These are phyloP conservation scores for Melampsora larici-populina DNA, from an alignment of 1,284 basidiomycete genomes.

Conservation along the genomic window DNA sequence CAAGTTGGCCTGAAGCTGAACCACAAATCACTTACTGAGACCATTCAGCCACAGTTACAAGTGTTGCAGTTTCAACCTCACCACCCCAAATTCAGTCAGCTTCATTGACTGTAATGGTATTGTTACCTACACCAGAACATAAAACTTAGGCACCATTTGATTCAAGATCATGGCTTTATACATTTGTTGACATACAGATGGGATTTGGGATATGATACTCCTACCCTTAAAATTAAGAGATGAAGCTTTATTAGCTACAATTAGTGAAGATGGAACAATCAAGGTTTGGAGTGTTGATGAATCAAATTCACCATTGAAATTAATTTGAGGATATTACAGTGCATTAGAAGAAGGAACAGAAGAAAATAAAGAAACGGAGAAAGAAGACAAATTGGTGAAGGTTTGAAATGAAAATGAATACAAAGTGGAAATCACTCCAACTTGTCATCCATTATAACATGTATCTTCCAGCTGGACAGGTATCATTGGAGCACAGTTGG, in stretches of 20 bases:
- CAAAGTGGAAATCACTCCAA: slow-evolving; percentile 64
- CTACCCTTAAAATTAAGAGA: no score
- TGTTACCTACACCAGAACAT: slow-evolving; percentile 69
- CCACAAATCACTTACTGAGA: slow-evolving; percentile 87
- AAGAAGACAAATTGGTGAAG: slow-evolving; percentile 34
- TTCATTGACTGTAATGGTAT: slow-evolving; percentile 84
- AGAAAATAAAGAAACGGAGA: slow-evolving; percentile 51
- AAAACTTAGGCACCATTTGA: slow-evolving; percentile 83
- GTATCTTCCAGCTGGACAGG: no score
- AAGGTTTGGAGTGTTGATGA: slow-evolving; percentile 81
- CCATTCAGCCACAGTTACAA: slow-evolving; percentile 84
- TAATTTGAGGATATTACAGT: slow-evolving; percentile 73
- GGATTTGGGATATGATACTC: slow-evolving; percentile 83
- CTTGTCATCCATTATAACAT: no score
- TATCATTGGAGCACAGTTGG: no score
- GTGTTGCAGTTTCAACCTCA: slow-evolving; percentile 74
- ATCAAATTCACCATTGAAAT: slow-evolving; percentile 59
- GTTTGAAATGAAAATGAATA: slow-evolving; percentile 40
- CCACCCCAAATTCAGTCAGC: slow-evolving; percentile 80
- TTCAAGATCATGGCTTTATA: slow-evolving; percentile 68
- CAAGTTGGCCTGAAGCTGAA: slow-evolving; percentile 64
- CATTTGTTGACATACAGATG: slow-evolving; percentile 85
- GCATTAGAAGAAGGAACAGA: slow-evolving; percentile 49
- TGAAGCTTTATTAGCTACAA: slow-evolving; percentile 74
- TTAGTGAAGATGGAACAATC: slow-evolving; percentile 82